Conservation (phyloP, 192 early-diverging fungal species). For the Backusella luteola region DNA sequence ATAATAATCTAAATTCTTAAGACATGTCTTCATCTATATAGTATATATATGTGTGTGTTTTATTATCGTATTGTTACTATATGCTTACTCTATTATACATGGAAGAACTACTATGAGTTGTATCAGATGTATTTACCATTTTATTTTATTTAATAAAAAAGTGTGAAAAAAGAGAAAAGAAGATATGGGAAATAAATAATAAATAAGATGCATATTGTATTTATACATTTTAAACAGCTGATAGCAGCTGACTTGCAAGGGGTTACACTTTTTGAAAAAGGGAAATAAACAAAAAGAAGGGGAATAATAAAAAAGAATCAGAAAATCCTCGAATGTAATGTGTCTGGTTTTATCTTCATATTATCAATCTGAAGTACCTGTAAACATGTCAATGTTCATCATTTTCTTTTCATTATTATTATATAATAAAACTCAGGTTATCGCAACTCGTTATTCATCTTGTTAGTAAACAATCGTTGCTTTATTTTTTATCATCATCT, state of each 20-base stretch:
- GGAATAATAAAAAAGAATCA: neutral
- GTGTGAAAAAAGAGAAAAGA: neutral
- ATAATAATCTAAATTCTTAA: neutral
- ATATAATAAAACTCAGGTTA: neutral
- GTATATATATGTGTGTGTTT: neutral
- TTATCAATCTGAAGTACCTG: neutral
- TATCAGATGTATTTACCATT: neutral
- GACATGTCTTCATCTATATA: neutral
- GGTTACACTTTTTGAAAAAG: neutral
- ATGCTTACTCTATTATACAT: conserved; percentile 3
- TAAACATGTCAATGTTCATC: neutral
- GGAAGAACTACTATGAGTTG: neutral
- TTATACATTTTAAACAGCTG: conserved; percentile 2
- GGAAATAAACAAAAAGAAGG: neutral
- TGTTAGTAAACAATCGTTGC: neutral
- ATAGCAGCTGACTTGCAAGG: neutral
- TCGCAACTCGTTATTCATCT: neutral
- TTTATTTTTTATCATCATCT: neutral
- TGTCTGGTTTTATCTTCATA: neutral
- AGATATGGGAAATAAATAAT: neutral
- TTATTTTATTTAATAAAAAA: neutral
- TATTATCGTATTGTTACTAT: neutral
- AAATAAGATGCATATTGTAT: neutral
- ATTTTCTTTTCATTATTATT: neutral
- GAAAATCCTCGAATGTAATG: neutral